Base-by-base conservation (phyloP, 2,329 filamentous ascomycete species). In the Paracorniculantispora psalliotae region DNA sequence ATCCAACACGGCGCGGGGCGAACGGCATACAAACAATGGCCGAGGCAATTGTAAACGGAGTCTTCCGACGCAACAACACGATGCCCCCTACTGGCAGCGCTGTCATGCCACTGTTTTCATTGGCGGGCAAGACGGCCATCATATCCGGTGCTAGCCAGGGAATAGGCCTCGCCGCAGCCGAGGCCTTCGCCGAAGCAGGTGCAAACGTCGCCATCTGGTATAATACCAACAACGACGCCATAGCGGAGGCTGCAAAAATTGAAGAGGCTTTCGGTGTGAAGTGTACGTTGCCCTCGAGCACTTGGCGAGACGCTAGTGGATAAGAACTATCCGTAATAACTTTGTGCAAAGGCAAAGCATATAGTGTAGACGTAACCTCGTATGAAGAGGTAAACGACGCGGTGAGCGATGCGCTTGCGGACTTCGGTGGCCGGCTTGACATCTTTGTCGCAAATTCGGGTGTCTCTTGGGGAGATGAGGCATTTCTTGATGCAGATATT, bases 381-480 rank as follows among this genome's bases (percentile, higher is more conserved):
- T 79, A 76, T 63, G 78, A 81, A 21, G 74, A 77, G 4, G 80
- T 86, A 12, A 73, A 80, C 37, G 68, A 73, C 15, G 77, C 80
- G 10, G 76, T 88, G 43, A 72, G 79, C 61, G 71, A 75, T 8
- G 80, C 83, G 62, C 75, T 86, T 46, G 70, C 76, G 61, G 88
- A 92, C 17, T 89, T 92, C 74, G 86, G 88, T 68, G 86, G 86
- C 61, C 83, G 88, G 5, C 81, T 93, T 9, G 90, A 92, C 67
- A 79, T 91, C 64, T 91, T 93, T 66, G 83, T 92, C 47, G 89
- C 90, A 65, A 93, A 94, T 69, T 86, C 87, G 15, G 89, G 89
- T 54, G 86, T 92, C 56, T 81, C 86, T 0, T 92, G 88, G 88
- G 86, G 81, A 2, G 79, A 90, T 61, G 87, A 87, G 0, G 70